A percentile compares a stretch with the other conserved stretches of the same genome.
Conservation (phyloP, 768 basidiomycete species). For the Boletus rubroflammeus region DNA sequence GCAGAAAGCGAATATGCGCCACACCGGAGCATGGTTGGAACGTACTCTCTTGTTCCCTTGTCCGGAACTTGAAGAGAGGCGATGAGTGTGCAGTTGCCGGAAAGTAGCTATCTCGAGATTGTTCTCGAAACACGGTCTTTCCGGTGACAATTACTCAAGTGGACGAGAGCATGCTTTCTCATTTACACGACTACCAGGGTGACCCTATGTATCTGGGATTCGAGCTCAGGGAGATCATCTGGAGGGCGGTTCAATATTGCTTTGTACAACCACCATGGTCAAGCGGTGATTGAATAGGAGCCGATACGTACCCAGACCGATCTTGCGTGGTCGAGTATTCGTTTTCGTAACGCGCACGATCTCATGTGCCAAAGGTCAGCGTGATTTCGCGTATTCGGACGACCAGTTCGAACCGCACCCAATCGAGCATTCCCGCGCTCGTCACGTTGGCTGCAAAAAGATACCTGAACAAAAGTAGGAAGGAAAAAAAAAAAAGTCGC, state of each 20-base stretch:
- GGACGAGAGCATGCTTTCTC: no score
- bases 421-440: no score
- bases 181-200: background rate
- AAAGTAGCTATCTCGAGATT: background rate
- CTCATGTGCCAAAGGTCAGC: no score
- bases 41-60: background rate
- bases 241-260: background rate
- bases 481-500: no score
- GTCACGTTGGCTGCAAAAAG: no score
- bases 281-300: background rate
- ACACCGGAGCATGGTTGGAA: background rate
- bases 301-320: background rate
- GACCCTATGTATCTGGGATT: no score
- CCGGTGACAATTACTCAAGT: no score
- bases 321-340: background rate
- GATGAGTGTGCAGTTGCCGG: background rate
- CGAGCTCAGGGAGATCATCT: background rate
- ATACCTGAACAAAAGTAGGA: no score
- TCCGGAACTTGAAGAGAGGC: background rate
- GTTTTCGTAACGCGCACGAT: no score
- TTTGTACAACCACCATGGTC: background rate
- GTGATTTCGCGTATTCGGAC: no score
- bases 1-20: background rate
- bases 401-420: no score
- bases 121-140: background rate